These are phyloP conservation scores for Fusarium nematophilum DNA, from an alignment of 2,329 filamentous ascomycete genomes.

Conservation along the genomic window DNA sequence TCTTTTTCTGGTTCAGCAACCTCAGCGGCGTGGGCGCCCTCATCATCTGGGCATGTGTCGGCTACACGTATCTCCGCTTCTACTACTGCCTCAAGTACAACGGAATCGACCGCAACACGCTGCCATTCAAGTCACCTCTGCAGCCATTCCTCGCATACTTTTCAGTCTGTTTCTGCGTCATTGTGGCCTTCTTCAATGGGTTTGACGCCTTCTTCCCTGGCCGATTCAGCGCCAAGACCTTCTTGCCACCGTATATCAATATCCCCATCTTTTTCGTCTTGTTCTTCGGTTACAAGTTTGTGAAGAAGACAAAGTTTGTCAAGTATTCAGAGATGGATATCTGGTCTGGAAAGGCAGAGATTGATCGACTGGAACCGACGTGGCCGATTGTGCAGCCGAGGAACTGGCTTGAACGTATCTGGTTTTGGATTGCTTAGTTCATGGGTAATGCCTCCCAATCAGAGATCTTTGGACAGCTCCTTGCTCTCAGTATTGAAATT, in stretches of 20 bases:
- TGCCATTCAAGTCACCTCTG: neutral
- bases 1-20: conserved; percentile 10
- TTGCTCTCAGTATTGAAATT: too few species aligned
- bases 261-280: conserved; percentile 72
- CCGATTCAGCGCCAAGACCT: conserved; percentile 2
- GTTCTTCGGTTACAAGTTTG: conserved; percentile 59
- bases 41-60: conserved; percentile 2
- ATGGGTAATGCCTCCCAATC: too few species aligned
- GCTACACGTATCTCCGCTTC: conserved; percentile 4
- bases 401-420: conserved; percentile 62
- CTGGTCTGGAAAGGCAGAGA: conserved; percentile 29
- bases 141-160: conserved; percentile 3
- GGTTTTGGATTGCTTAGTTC: conserved; percentile 69
- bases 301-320: conserved; percentile 14
- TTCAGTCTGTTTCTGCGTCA: neutral
- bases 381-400: conserved; percentile 60
- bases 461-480: too few species aligned
- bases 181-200: conserved; percentile 2
- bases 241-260: conserved; percentile 55
- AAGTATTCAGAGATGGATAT: conserved; percentile 31
- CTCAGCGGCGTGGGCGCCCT: neutral
- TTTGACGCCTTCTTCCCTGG: conserved; percentile 9
- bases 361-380: conserved; percentile 62
- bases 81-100: conserved; percentile 10
- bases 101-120: conserved; percentile 1